Conservation (phyloP, 495 filamentous ascomycete genomes). For the Copromyces sp. region DNA sequence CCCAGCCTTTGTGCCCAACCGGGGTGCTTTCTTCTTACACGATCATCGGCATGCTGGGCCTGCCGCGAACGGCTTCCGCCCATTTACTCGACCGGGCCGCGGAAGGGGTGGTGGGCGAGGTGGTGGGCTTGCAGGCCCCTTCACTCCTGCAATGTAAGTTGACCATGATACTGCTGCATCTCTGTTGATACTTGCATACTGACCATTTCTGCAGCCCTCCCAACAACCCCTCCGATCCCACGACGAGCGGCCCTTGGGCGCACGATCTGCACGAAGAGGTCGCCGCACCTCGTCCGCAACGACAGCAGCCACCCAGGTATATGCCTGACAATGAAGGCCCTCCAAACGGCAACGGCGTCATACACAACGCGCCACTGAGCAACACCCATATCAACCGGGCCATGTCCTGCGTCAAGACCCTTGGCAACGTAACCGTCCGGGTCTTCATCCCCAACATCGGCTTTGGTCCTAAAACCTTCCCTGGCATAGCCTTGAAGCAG, state of each 20-base stretch:
- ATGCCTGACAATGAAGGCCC: conserved; percentile 29
- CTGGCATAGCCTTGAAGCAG: conserved; percentile 65
- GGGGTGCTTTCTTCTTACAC: conserved; percentile 94
- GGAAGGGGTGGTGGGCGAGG: conserved; percentile 32
- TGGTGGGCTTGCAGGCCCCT: conserved; percentile 42
- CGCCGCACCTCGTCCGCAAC: conserved; percentile 33
- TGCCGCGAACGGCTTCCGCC: conserved; percentile 64
- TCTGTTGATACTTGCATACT: conserved; percentile 14
- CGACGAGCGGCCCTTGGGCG: conserved; percentile 68
- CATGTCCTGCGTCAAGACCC: conserved; percentile 44
- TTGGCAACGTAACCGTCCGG: conserved; percentile 75
- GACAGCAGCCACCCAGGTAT: conserved; percentile 23
- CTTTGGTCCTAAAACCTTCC: conserved; percentile 57
- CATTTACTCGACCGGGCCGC: conserved; percentile 49
- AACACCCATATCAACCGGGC: conserved; percentile 45
- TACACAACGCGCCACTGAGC: conserved; percentile 33
- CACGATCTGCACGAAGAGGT: conserved; percentile 93
- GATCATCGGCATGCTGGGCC: conserved; percentile 74
- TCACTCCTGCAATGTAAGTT: conserved; percentile 49
- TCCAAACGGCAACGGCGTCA: conserved; percentile 35
- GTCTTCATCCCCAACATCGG: conserved; percentile 64
- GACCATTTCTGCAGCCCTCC: conserved; percentile 33
- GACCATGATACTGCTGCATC: conserved; percentile 1
- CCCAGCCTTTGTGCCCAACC: conserved; percentile 88
- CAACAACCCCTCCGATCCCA: conserved; percentile 40